A percentile compares a stretch with the other conserved stretches of the same genome.
Conservation (phyloP, 306 rosid genomes). For the Quercus berberidifolia region DNA sequence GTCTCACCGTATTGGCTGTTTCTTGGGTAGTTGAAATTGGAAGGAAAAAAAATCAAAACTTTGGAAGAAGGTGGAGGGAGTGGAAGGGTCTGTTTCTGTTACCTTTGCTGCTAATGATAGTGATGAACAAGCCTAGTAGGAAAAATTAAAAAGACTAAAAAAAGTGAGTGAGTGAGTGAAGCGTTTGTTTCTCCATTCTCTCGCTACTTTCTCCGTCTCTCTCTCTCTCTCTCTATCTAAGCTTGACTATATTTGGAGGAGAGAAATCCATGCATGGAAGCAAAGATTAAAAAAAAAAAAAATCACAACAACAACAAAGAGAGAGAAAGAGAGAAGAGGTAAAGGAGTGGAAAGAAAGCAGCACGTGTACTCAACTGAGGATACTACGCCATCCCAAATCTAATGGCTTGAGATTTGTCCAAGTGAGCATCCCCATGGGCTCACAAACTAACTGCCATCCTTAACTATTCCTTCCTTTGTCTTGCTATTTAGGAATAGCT, state of each 20-base stretch:
- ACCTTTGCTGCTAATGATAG: conserved; percentile 53
- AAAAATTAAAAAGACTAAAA: conserved; percentile 16
- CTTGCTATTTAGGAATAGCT: conserved; percentile 43
- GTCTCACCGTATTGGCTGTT: conserved; percentile 22
- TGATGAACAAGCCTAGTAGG: conserved; percentile 38
- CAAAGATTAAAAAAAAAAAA: conserved; percentile 45
- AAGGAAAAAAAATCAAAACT: conserved; percentile 17
- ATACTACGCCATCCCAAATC: conserved; percentile 58
- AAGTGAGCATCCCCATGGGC: conserved; percentile 32
- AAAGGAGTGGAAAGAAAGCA: conserved; percentile 33
- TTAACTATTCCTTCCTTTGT: conserved; percentile 84
- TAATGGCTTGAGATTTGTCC: conserved; percentile 39
- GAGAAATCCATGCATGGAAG: conserved; percentile 99
- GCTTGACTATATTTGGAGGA: conserved; percentile 74
- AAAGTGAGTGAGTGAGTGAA: conserved; percentile 36
- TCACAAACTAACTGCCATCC: conserved; percentile 47
- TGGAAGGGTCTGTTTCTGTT: conserved; percentile 15
- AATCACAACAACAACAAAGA: too few species aligned
- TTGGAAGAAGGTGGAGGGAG: background rate
- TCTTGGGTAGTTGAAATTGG: conserved; percentile 43
- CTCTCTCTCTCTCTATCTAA: conserved; percentile 13
- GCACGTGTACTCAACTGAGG: conserved; percentile 90
- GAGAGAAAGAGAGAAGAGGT: conserved; percentile 17
- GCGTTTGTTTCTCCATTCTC: conserved; percentile 47
- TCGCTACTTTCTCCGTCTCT: conserved; percentile 3